Evolutionary conservation across 2,329 filamentous ascomycete species (phyloP).

Genomic region (Microcyclosporella mali): DNA sequence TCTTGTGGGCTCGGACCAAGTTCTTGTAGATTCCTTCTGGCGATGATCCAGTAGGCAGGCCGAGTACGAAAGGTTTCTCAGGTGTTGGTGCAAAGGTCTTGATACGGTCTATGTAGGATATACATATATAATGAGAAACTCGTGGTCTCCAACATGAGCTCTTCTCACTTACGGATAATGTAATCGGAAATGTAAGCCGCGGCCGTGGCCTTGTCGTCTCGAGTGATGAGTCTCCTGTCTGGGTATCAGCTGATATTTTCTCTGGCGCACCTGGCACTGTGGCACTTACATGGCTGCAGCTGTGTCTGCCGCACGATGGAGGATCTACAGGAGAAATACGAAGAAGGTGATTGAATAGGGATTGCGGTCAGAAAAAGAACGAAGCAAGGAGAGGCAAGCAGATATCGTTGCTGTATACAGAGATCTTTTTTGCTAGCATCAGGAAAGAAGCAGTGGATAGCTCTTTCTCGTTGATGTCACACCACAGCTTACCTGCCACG

Average conservation of each 20-base stretch:
- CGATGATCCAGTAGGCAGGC: constrained; percentile 76
- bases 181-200: constrained; percentile 76
- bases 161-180: constrained; percentile 57
- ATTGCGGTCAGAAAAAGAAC: too few species aligned
- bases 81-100: constrained; percentile 67
- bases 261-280: background rate
- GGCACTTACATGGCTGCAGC: constrained; percentile 13
- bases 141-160: background rate
- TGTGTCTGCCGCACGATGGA: background rate
- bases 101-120: constrained; percentile 68
- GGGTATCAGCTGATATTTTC: background rate
- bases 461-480: too few species aligned
- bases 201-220: constrained; percentile 62
- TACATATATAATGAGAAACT: background rate
- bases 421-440: too few species aligned
- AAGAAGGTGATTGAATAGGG: too few species aligned
- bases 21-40: constrained; percentile 71
- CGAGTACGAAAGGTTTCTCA: constrained; percentile 71
- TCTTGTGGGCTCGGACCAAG: constrained; percentile 65
- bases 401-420: too few species aligned
- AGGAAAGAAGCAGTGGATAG: too few species aligned
- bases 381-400: too few species aligned
- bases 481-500: too few species aligned
- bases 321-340: too few species aligned
- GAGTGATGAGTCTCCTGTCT: constrained; percentile 73